A percentile compares a stretch with the other conserved stretches of the same genome.
phyloP scores from a whole-genome alignment of 2,329 filamentous ascomycete species.

The Bipolaris cookei region DNA sequence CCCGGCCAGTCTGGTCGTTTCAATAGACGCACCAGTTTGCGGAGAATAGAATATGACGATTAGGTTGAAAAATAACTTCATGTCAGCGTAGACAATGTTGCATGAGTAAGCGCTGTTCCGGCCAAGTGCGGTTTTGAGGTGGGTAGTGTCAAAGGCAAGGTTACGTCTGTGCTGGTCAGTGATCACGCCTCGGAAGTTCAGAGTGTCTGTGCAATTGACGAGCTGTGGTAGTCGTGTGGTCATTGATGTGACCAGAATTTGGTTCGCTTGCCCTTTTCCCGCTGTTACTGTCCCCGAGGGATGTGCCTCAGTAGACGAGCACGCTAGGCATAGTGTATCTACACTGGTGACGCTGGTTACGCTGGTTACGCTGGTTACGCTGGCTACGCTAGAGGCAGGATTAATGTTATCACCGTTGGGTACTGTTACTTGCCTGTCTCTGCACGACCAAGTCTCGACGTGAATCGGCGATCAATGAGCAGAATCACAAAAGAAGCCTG shows the following conservation, averaged over 20 bases:
- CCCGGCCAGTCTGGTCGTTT: conserved; percentile 53
- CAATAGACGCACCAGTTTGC: conserved; percentile 49
- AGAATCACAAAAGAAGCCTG: neutral
- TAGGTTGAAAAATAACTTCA: conserved; percentile 47
- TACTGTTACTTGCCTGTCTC: neutral
- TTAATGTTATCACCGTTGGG: neutral
- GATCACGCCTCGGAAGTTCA: conserved; percentile 2
- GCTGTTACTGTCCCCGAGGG: conserved; percentile 1
- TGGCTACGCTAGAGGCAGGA: neutral
- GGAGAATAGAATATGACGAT: conserved; percentile 54
- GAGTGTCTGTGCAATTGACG: conserved; percentile 21
- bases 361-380: no score
- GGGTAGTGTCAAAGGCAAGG: conserved; percentile 47
- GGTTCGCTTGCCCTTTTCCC: conserved; percentile 4
- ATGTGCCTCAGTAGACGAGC: neutral
- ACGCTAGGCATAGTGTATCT: neutral
- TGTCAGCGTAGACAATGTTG: conserved; percentile 45
- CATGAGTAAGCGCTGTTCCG: conserved; percentile 33
- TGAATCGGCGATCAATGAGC: neutral
- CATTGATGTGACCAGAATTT: conserved; percentile 2
- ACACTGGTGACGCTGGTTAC: neutral
- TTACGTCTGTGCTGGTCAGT: conserved; percentile 29
- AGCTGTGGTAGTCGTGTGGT: conserved; percentile 22
- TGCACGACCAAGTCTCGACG: neutral
- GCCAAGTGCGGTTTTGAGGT: conserved; percentile 50